A percentile compares a stretch with the other conserved stretches of the same genome.
These are phyloP conservation scores for Hypoxylon sp. DNA, from an alignment of 2,329 filamentous ascomycete species.

Conservation along the genomic window DNA sequence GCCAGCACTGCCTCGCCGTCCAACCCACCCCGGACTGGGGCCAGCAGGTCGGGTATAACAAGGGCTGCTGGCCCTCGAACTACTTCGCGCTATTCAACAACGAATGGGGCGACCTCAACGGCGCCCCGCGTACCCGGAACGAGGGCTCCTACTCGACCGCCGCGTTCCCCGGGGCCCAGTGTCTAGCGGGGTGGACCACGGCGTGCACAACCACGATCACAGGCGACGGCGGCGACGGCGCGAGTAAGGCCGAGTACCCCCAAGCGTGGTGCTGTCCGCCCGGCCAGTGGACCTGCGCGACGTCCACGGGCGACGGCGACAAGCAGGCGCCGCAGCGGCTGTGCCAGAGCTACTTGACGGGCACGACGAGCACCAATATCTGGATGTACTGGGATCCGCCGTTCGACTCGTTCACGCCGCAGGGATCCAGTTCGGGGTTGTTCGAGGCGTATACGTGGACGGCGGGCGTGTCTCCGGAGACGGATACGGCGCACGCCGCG, in stretches of 20 bases:
- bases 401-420: neutral
- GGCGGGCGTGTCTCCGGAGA: slow-evolving; percentile 19
- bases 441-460: slow-evolving; percentile 35
- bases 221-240: neutral
- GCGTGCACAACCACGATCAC: slow-evolving; percentile 41
- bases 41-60: slow-evolving; percentile 25
- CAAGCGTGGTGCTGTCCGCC: slow-evolving; percentile 44
- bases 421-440: neutral
- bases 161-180: slow-evolving; percentile 31
- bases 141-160: slow-evolving; percentile 26
- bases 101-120: slow-evolving; percentile 35
- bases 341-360: slow-evolving; percentile 33
- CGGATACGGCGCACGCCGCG: slow-evolving; percentile 29
- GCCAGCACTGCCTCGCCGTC: slow-evolving; percentile 36
- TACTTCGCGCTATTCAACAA: slow-evolving; percentile 39
- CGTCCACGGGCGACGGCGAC: slow-evolving; percentile 26
- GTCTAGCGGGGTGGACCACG: slow-evolving; percentile 41
- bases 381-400: slow-evolving; percentile 44
- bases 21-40: slow-evolving; percentile 5
- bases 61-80: slow-evolving; percentile 34
- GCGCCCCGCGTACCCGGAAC: neutral
- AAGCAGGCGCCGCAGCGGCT: slow-evolving; percentile 29
- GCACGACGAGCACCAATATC: slow-evolving; percentile 22
- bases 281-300: slow-evolving; percentile 37
- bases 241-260: slow-evolving; percentile 10